Percentiles rank a stretch among this genome's conserved stretches.
Evolutionary conservation across 495 filamentous ascomycete genomes (phyloP).

Genomic region (Talaromyces stipitatus): DNA sequence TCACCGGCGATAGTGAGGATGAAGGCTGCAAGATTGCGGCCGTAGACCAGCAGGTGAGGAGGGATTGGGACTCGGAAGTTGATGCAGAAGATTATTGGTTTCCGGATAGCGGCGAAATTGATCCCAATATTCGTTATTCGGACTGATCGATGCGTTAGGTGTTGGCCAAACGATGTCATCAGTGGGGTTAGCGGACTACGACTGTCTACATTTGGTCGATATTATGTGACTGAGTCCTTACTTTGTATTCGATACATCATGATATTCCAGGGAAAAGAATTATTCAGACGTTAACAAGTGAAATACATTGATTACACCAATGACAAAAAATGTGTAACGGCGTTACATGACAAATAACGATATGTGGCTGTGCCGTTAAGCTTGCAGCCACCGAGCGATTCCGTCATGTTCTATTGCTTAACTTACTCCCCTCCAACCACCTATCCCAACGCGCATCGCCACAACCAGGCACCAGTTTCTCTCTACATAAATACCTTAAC

Average conservation of each 20-base stretch:
- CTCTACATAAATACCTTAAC: not conserved
- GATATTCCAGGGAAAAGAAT: not conserved
- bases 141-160: not conserved
- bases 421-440: not conserved
- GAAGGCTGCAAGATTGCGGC: too few species aligned
- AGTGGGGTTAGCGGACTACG: not conserved
- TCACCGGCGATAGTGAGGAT: constrained; percentile 22
- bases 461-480: not conserved
- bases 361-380: constrained; percentile 6
- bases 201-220: not conserved
- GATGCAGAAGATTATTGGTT: constrained; percentile 41
- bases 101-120: constrained; percentile 24
- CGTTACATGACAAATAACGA: not conserved
- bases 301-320: not conserved
- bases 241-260: not conserved
- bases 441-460: not conserved
- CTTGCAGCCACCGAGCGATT: not conserved
- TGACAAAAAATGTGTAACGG: not conserved
- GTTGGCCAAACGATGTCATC: not conserved
- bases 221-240: not conserved
- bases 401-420: not conserved
- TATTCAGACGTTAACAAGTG: not conserved
- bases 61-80: not conserved
- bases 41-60: not conserved
- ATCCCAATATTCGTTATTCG: constrained; percentile 22